phyloP scores from a whole-genome alignment of 352 stramenopile genomes.

The Phytophthora parvispora region DNA sequence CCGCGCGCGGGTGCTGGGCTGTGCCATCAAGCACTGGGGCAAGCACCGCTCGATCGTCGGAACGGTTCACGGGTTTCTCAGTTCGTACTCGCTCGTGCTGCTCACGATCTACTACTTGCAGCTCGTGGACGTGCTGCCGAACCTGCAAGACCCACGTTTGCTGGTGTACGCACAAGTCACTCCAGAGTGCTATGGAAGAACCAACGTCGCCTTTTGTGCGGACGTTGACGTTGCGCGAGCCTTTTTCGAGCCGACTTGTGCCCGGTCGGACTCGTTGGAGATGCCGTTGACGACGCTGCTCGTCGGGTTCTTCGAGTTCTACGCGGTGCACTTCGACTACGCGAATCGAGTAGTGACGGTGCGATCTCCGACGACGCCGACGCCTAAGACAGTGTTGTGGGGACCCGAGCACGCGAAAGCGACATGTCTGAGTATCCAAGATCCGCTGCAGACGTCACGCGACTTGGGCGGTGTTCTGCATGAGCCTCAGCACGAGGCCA shows the following conservation, averaged over 20 bases:
- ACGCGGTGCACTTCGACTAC: background rate
- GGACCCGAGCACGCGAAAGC: background rate
- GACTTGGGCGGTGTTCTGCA: background rate
- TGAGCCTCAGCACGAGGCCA: background rate
- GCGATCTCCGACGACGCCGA: background rate
- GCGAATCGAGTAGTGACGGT: background rate
- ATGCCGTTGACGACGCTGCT: background rate
- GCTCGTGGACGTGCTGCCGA: background rate
- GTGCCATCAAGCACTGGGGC: background rate
- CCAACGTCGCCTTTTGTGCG: background rate
- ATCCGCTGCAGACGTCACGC: background rate
- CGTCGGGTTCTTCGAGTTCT: background rate
- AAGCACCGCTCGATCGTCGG: background rate
- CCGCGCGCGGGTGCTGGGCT: background rate
- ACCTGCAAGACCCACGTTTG: background rate
- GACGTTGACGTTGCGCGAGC: background rate
- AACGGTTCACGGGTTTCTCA: background rate
- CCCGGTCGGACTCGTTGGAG: background rate
- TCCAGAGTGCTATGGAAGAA: background rate
- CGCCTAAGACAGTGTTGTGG: background rate
- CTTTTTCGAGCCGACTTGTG: background rate
- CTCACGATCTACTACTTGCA: background rate
- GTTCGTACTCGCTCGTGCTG: background rate
- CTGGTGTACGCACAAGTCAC: background rate
- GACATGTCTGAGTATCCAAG: background rate